Base-by-base conservation (phyloP, 2,329 filamentous ascomycete species). In the Fusarium pilosicola region DNA sequence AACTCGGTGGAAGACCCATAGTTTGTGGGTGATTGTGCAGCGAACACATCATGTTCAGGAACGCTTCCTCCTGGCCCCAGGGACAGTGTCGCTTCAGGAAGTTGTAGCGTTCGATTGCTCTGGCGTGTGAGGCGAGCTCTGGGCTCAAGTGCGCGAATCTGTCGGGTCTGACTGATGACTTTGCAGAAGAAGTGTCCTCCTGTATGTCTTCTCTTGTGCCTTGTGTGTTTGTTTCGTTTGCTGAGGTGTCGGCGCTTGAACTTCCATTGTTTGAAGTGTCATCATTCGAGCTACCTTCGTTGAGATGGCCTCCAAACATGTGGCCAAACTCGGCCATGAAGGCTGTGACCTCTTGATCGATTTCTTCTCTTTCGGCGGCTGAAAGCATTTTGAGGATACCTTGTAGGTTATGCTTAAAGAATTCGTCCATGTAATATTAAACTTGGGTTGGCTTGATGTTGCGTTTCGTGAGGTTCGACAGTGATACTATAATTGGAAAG, bases 11-110 rank as follows among this genome's bases (percentile, higher is more conserved):
- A 6, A 34, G 38, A 6, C 38, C 20, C 20, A 36, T 34, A 2
- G 22, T 18, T 6, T 65, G 26, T 36, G 41, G 26, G 17, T 36
- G 46, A 28, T 32, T 41, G 7, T 18, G 26, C 9, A 26, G 26
- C 13, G 46, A n/a, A 18, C 17, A 36, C 24, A 26, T 26, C 24
- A 34, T 18, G 9, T 36, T 44, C 11, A 15, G 7, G 6, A 20
- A 17, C 2, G 51, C 32, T 36, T 59, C 44, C 15, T 30, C 32
- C 18, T 51, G 26, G 17, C 34, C 39, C 44, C 51, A 66, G 8
- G 62, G 62, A 8, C 44, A 45, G n/a, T 59, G 30, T 14, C 24
- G 20, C 28, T 44, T 39, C 20, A 66, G 10, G 17, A 67, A 66
- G 22, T 32, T 20, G 38, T 36, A 51, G 44, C n/a, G 10, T 39